Evolutionary conservation across 2,329 filamentous ascomycete species (phyloP).

Genomic region (Alternaria atra): DNA sequence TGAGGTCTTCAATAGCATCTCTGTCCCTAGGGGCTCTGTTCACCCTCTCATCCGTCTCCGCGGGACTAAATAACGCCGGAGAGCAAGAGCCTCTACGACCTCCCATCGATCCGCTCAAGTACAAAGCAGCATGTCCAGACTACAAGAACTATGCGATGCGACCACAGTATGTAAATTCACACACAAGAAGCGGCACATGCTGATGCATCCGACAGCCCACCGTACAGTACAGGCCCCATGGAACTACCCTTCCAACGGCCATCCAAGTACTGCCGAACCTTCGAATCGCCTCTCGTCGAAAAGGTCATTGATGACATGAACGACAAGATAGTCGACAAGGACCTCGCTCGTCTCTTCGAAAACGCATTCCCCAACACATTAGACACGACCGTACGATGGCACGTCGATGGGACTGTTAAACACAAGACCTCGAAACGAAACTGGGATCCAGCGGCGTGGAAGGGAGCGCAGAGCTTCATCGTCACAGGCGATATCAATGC

Average conservation of each 20-base stretch:
- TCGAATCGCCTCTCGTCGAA: conserved; percentile 86
- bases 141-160: conserved; percentile 68
- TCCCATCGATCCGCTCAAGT: conserved; percentile 46
- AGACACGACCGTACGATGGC: conserved; percentile 89
- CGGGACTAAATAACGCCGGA: conserved; percentile 20
- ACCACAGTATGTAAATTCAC: conserved; percentile 64
- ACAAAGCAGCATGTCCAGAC: conserved; percentile 68
- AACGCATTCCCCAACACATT: conserved; percentile 94
- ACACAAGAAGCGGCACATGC: not conserved
- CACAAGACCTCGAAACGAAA: conserved; percentile 49
- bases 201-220: conserved; percentile 64
- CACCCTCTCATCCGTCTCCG: conserved; percentile 10
- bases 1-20: conserved; percentile 25
- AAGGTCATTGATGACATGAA: conserved; percentile 86
- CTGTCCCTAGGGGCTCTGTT: conserved; percentile 25
- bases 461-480: conserved; percentile 88
- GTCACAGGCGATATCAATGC: conserved; percentile 94
- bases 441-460: conserved; percentile 68
- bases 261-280: conserved; percentile 82
- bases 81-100: conserved; percentile 43
- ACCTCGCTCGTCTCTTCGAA: conserved; percentile 90
- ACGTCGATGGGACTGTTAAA: conserved; percentile 68
- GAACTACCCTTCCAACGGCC: conserved; percentile 88
- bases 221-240: conserved; percentile 81
- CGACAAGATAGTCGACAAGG: conserved; percentile 79